Conservation (phyloP, 2,329 filamentous ascomycete genomes). For the Juglanconis juglandina region DNA sequence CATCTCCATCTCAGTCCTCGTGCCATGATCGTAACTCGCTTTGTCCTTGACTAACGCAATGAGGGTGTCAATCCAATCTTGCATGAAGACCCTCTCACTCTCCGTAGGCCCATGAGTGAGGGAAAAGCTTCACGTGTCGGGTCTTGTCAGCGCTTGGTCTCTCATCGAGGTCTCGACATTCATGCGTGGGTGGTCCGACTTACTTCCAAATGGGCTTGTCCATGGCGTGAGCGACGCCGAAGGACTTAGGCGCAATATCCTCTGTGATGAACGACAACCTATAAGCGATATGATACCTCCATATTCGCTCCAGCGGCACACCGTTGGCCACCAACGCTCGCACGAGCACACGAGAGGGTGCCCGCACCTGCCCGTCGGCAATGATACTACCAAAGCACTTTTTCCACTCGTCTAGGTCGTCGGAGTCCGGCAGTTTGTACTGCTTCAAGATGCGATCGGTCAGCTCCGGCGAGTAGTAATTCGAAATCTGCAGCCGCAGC, state of each 20-base stretch:
- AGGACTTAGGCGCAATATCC: conserved; percentile 32
- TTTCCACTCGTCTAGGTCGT: conserved; percentile 33
- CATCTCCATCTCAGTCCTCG: conserved; percentile 31
- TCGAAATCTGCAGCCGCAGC: conserved; percentile 35
- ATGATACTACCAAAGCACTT: conserved; percentile 38
- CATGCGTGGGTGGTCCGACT: conserved; percentile 12
- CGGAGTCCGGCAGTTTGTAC: conserved; percentile 32
- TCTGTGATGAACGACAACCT: conserved; percentile 40
- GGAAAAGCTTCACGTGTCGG: conserved; percentile 27
- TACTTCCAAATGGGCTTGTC: conserved; percentile 42
- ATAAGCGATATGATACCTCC: conserved; percentile 41
- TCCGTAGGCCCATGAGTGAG: conserved; percentile 36
- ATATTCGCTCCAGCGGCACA: conserved; percentile 32
- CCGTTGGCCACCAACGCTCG: conserved; percentile 31
- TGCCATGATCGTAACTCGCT: conserved; percentile 30
- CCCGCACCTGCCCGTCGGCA: conserved; percentile 37
- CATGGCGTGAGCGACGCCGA: conserved; percentile 37
- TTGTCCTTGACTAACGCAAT: conserved; percentile 35
- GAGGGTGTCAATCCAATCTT: conserved; percentile 35
- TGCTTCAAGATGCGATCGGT: conserved; percentile 33
- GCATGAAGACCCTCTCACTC: conserved; percentile 33
- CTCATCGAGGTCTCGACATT: not conserved
- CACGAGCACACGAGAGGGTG: conserved; percentile 32
- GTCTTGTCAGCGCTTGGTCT: not conserved
- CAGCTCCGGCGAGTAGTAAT: conserved; percentile 40